A percentile compares a stretch with the other conserved stretches of the same genome.
Evolutionary conservation across 192 early-diverging fungal genomes (phyloP).

Genomic region (Coemansia sp.): DNA sequence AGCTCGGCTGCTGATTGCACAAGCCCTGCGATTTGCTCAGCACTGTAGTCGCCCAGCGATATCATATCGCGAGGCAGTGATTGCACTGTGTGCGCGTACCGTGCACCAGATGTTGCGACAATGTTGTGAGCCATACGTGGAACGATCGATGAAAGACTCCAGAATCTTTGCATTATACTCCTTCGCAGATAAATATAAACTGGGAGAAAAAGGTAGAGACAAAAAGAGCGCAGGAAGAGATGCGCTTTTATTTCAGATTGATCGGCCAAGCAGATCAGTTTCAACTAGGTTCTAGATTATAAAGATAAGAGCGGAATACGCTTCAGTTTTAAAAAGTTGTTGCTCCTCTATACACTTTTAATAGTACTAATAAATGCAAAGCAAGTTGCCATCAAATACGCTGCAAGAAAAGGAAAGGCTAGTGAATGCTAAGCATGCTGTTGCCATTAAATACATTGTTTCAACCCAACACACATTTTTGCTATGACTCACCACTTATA

Average conservation of each 20-base stretch:
- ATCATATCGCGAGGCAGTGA: conserved; percentile 47
- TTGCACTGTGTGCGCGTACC: conserved; percentile 9
- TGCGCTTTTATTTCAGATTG: neutral
- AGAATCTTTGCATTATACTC: conserved; percentile 31
- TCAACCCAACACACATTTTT: too few relatives aligned
- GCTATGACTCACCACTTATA: too few relatives aligned
- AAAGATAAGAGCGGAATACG: neutral
- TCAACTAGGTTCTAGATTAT: neutral
- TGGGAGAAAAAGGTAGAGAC: neutral
- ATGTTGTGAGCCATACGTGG: conserved; percentile 18
- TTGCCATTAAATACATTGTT: too few relatives aligned
- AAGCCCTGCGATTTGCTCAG: conserved; percentile 74
- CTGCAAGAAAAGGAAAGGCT: too few relatives aligned
- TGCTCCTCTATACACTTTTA: too few relatives aligned
- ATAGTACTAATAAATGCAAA: too few relatives aligned
- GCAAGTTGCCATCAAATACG: too few relatives aligned
- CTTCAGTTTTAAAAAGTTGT: too few relatives aligned
- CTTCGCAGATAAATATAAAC: neutral
- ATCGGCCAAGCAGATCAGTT: neutral
- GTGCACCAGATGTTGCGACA: conserved; percentile 10
- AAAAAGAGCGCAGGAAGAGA: neutral
- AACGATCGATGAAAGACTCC: conserved; percentile 21
- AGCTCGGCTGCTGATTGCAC: conserved; percentile 76
- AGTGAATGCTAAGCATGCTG: too few relatives aligned
- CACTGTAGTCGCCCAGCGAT: conserved; percentile 75